Evolutionary conservation across 345 rosid genomes (phyloP).

Genomic region (Salix udensis): DNA sequence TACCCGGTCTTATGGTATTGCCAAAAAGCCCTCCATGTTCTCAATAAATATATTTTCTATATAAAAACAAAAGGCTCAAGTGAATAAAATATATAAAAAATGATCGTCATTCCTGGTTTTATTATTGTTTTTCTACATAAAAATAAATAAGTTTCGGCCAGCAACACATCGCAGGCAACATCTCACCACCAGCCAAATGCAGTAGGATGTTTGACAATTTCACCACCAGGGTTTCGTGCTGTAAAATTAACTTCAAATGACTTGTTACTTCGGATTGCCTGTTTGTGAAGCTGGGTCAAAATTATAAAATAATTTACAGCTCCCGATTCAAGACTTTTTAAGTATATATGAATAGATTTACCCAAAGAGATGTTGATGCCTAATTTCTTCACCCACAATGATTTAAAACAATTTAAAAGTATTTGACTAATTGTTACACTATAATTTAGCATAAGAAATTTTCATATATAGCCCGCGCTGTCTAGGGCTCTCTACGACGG

Average conservation of each 20-base stretch:
- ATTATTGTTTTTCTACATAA: too few relatives aligned
- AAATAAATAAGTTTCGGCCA: too few relatives aligned
- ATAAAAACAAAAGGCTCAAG: too few relatives aligned
- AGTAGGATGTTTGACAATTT: neutral
- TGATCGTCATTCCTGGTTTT: too few relatives aligned
- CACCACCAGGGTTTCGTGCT: neutral
- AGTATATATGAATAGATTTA: neutral
- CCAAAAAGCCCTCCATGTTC: too few relatives aligned
- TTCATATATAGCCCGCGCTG: too few relatives aligned
- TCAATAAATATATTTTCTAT: too few relatives aligned
- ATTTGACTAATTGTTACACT: neutral
- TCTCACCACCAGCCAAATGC: neutral
- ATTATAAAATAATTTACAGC: neutral
- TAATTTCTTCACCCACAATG: neutral
- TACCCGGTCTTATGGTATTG: too few relatives aligned
- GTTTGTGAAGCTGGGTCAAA: neutral
- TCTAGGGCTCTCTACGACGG: neutral
- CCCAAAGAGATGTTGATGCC: neutral
- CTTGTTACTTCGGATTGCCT: neutral
- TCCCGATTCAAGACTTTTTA: neutral
- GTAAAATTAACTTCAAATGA: neutral
- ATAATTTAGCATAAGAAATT: too few relatives aligned
- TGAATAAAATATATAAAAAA: too few relatives aligned
- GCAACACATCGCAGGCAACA: too few relatives aligned
- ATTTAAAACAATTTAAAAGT: neutral